Evolutionary conservation across 495 filamentous ascomycete genomes (phyloP).

Genomic region (Tuber magnatum): DNA sequence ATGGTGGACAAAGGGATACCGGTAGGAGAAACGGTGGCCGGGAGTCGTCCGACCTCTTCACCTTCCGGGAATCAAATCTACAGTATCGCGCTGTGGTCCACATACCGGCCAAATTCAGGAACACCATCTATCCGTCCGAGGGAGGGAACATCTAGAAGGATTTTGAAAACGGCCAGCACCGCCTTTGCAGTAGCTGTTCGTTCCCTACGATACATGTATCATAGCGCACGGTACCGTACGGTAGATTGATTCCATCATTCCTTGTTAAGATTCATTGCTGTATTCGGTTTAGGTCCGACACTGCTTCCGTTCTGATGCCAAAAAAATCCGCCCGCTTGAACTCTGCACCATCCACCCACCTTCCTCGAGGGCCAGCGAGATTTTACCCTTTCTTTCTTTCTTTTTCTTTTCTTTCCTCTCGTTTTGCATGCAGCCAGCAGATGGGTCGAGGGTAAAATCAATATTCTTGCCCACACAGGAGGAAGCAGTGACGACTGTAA

Average conservation of each 20-base stretch:
- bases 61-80: neutral
- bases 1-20: neutral
- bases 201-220: too few species aligned
- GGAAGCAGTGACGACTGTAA: neutral
- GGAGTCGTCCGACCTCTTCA: constrained; percentile 1
- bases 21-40: neutral
- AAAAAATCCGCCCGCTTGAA: neutral
- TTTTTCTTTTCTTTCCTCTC: neutral
- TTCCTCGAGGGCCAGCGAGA: neutral
- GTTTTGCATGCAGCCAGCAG: neutral
- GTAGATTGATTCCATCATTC: neutral
- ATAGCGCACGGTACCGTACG: neutral
- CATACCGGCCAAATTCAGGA: neutral
- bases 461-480: neutral
- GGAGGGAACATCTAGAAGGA: constrained; percentile 1
- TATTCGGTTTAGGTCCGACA: constrained; percentile 2
- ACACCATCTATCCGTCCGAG: neutral
- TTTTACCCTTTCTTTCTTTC: neutral
- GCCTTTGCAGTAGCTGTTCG: neutral
- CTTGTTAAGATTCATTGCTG: neutral
- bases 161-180: constrained; percentile 1
- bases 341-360: neutral
- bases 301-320: constrained; percentile 3
- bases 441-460: neutral
- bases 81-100: neutral